Evolutionary conservation across 345 rosid genomes (phyloP).

Genomic region (Eucalyptus polyanthemos): DNA sequence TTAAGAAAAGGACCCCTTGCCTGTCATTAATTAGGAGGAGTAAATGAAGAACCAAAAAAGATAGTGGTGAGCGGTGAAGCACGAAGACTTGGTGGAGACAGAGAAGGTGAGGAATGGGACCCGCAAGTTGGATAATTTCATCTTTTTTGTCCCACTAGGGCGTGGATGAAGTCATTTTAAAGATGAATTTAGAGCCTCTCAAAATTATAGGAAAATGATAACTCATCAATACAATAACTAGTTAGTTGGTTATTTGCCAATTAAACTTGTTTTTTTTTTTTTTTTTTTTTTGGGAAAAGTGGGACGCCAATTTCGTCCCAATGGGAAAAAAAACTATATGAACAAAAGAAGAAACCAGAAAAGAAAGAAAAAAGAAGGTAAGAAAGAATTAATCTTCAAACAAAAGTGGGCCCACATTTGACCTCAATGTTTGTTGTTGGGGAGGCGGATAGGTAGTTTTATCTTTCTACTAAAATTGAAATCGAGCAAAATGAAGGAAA

Average conservation of each 20-base stretch:
- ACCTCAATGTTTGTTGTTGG: not conserved
- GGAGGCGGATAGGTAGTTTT: not conserved
- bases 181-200: not conserved
- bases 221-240: not conserved
- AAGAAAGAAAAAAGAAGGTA: not conserved
- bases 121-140: not conserved
- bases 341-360: not conserved
- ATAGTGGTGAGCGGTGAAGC: not conserved
- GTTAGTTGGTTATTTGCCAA: not conserved
- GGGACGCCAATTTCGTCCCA: not conserved
- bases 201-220: not conserved
- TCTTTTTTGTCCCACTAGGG: not conserved
- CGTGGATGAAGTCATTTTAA: not conserved
- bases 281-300: not conserved
- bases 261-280: too few relatives aligned
- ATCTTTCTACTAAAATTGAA: not conserved
- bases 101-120: not conserved
- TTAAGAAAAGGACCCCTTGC: not conserved
- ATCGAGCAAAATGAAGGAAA: not conserved
- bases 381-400: not conserved
- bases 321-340: not conserved
- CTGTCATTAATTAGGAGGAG: not conserved
- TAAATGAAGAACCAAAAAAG: not conserved
- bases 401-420: not conserved
- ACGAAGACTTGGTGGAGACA: not conserved